Conservation (phyloP, 148 eudicot genomes). For the Fagopyrum esculentum region DNA sequence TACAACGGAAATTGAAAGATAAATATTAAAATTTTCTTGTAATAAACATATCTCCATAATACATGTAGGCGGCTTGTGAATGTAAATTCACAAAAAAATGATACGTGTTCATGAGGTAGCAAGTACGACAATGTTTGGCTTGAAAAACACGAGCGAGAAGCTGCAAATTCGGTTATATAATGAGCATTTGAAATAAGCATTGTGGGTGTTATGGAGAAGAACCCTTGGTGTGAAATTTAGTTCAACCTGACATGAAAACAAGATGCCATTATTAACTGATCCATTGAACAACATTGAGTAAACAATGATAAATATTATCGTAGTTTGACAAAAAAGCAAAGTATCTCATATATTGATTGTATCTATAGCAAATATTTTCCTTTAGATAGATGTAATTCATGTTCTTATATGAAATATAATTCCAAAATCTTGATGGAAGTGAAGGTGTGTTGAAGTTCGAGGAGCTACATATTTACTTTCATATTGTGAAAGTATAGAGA, state of each 20-base stretch:
- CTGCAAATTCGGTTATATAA: slow-evolving; percentile 29
- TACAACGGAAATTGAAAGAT: no score
- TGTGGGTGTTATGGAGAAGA: slow-evolving; percentile 31
- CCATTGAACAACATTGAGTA: neutral
- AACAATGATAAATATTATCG: neutral
- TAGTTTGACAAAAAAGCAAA: no score
- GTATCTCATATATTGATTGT: neutral
- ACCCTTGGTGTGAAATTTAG: slow-evolving; percentile 41
- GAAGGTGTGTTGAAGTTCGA: neutral
- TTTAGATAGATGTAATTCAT: neutral
- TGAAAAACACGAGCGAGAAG: slow-evolving; percentile 33
- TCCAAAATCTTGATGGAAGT: neutral
- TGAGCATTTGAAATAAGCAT: slow-evolving; percentile 20
- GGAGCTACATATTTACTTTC: neutral
- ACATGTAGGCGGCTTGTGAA: no score
- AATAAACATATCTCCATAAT: no score
- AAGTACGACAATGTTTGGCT: slow-evolving; percentile 30
- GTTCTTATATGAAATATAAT: neutral
- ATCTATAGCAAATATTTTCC: neutral
- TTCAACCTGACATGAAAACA: slow-evolving; percentile 23
- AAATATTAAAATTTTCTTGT: no score
- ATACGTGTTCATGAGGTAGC: slow-evolving; percentile 23
- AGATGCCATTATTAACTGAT: neutral
- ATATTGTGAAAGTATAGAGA: neutral
- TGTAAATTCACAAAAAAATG: no score